Evolutionary conservation across 805 yeast species (phyloP), one percentile per base, ranked within the genome.

Genomic region (Candida taoyuanica): DNA sequence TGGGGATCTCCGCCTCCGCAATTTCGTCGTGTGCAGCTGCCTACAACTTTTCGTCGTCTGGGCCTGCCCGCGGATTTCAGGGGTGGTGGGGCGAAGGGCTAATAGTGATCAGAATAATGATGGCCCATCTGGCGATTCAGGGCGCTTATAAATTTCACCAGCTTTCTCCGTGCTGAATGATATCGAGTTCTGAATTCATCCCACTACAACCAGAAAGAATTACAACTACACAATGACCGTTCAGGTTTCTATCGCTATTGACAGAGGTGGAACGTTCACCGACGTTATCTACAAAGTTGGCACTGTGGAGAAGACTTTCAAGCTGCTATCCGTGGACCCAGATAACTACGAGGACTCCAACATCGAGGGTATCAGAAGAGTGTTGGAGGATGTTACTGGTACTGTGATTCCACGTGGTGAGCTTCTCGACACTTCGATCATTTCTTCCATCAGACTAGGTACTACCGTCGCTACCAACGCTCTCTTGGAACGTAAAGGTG

Each of bases 391-490:
- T 23, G 67, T 62, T 13, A 62, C 60, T 1, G 64, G 62, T 1
- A 44, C 31, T 1, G 4, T 38, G 1, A 68, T 71, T 23, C 64
- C 67, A 17, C 48, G 59, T 35, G 55, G 53, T 2, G 43, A 47
- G 18, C 54, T 52, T 6, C 52, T 70, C 31, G 62, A 60, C 21
- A 51, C 70, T 4, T 61, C 63, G 13, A 44, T 52, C 4, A 68
- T 71, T 29, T 62, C 63, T 7, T 61, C 67, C 23, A 68, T 71
- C 32, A 55, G 74, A 23, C 58, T 71, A 61, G 76, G 75, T 3
- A 71, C 75, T 21, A 71, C 76, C 1, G 75, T 71, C 7, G 77
- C 78, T 5, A 73, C 78, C 26, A 73, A 73, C 50, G 78, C 78
- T 0, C 56, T 73, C 31, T 59, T 73, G 34, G 77, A 72, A 46